These are phyloP conservation scores for Pseudozyma hubeiensis DNA, from an alignment of 1,284 basidiomycete genomes.

Conservation along the genomic window DNA sequence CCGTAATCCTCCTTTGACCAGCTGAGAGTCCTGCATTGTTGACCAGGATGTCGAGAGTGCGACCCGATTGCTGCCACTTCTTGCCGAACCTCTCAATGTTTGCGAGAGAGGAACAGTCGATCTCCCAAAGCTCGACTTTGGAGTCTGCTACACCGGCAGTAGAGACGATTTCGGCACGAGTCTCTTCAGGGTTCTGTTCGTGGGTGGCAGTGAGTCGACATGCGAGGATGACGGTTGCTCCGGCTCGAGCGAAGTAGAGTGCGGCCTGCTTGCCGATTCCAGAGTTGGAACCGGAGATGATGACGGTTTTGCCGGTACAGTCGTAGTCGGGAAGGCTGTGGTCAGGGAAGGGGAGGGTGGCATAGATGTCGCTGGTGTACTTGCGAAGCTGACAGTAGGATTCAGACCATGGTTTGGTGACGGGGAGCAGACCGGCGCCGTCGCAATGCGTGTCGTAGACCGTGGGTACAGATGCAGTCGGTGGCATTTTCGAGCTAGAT, in stretches of 20 bases:
- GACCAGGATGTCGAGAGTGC: slow-evolving; percentile 43
- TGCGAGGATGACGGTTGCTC: slow-evolving; percentile 56
- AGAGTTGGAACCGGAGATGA: slow-evolving; percentile 55
- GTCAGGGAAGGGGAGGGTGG: slow-evolving; percentile 21
- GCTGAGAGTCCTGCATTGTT: slow-evolving; percentile 56
- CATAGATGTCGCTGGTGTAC: slow-evolving; percentile 25
- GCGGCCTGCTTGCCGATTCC: slow-evolving; percentile 60
- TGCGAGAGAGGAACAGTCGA: slow-evolving; percentile 53
- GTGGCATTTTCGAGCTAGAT: background rate
- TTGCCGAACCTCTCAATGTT: slow-evolving; percentile 43
- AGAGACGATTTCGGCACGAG: slow-evolving; percentile 36
- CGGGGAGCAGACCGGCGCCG: slow-evolving; percentile 49
- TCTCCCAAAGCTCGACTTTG: slow-evolving; percentile 57
- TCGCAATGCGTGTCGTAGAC: slow-evolving; percentile 59
- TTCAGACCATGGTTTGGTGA: slow-evolving; percentile 39
- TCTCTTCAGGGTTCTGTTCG: slow-evolving; percentile 55
- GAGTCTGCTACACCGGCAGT: slow-evolving; percentile 11
- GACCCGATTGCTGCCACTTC: slow-evolving; percentile 36
- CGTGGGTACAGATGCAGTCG: slow-evolving; percentile 23
- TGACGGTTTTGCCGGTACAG: slow-evolving; percentile 52
- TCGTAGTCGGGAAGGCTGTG: slow-evolving; percentile 22
- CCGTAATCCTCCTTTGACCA: slow-evolving; percentile 26
- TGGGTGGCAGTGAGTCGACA: slow-evolving; percentile 55
- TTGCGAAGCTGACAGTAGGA: slow-evolving; percentile 33
- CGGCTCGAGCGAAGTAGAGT: slow-evolving; percentile 43